Evolutionary conservation across 1,284 basidiomycete species (phyloP).

Genomic region (Pulchroboletus neoregius): DNA sequence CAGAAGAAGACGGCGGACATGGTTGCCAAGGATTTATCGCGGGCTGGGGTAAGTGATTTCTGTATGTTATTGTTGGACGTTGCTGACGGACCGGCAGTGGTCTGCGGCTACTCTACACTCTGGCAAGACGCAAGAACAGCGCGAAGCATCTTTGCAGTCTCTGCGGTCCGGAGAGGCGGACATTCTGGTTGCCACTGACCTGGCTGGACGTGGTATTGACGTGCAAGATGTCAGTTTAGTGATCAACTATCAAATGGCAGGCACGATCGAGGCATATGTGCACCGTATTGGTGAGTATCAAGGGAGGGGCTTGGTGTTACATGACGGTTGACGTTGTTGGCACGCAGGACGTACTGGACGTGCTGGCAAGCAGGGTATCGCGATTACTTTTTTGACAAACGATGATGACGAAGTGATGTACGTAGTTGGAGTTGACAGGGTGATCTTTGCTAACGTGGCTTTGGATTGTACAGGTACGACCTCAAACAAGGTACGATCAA

Average conservation of each 20-base stretch:
- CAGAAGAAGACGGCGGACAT: constrained; percentile 99
- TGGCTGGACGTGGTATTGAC: constrained; percentile 98
- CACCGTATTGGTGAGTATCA: constrained; percentile 84
- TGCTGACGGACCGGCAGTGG: constrained; percentile 52
- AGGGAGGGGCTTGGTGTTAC: constrained; percentile 10
- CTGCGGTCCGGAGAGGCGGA: constrained; percentile 82
- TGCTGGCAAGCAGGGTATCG: constrained; percentile 89
- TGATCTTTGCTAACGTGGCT: constrained; percentile 15
- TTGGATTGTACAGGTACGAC: constrained; percentile 62
- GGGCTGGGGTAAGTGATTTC: constrained; percentile 62
- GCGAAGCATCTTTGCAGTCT: constrained; percentile 86
- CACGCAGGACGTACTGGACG: constrained; percentile 85
- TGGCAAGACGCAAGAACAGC: constrained; percentile 95
- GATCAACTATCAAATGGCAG: constrained; percentile 97
- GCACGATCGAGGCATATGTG: constrained; percentile 93
- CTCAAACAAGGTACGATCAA: constrained; percentile 71
- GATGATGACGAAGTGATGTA: constrained; percentile 97
- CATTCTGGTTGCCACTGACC: constrained; percentile 93
- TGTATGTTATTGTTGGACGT: constrained; percentile 12
- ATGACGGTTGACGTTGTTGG: constrained; percentile 8
- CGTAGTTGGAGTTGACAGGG: constrained; percentile 40
- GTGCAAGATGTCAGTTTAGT: constrained; percentile 95
- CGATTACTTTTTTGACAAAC: constrained; percentile 95
- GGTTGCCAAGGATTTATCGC: constrained; percentile 88
- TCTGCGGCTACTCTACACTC: constrained; percentile 89